Evolutionary conservation across 108 stramenopile species (phyloP), one percentile per base, ranked within the genome.

Genomic region (Fragilariopsis cylindrus): DNA sequence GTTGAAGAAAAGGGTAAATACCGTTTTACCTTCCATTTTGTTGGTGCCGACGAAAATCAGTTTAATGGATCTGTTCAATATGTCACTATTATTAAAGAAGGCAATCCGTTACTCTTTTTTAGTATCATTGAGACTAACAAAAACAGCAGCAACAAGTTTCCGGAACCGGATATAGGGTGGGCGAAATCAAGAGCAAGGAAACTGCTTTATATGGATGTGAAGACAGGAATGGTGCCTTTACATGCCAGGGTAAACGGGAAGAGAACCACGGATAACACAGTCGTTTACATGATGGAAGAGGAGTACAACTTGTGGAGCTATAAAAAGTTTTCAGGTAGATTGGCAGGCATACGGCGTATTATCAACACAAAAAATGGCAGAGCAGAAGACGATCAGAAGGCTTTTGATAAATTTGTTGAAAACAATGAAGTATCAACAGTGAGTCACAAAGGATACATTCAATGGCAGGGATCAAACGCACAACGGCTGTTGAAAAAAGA

Each of bases 401-500:
- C 56, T 15, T 57, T 57, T 57, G 56, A 57, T 21, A 6, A 21
- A 13, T 57, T 57, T 7, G 12, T 57, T 57, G 56, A 57, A 57
- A 57, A 1, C 50, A 52, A 57, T 6, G 19, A 57, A 57, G 16
- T 60, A 21, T 8, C 11, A 16, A n/a, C n/a, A n/a, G n/a, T n/a
- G n/a, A n/a, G n/a, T n/a, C n/a, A n/a, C n/a, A n/a, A n/a, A n/a
- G n/a, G 58, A 13, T 60, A 60, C 19, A 60, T 60, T 16, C 58
- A 60, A 21, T 60, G 58, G 18, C 58, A 60, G 16, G 58, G 58
- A 8, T 60, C 18, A 9, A 16, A n/a, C 8, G 16, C 13, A 19
- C 58, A 60, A 16, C 8, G 19, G 58, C 58, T 18, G 8, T 64
- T 64, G 43, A 41, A 64, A 39, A 64, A 64, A 44, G 63, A 64